A percentile compares a stretch with the other conserved stretches of the same genome.
Conservation (phyloP, 257 asterid species). For the Rauvolfia tetraphylla region DNA sequence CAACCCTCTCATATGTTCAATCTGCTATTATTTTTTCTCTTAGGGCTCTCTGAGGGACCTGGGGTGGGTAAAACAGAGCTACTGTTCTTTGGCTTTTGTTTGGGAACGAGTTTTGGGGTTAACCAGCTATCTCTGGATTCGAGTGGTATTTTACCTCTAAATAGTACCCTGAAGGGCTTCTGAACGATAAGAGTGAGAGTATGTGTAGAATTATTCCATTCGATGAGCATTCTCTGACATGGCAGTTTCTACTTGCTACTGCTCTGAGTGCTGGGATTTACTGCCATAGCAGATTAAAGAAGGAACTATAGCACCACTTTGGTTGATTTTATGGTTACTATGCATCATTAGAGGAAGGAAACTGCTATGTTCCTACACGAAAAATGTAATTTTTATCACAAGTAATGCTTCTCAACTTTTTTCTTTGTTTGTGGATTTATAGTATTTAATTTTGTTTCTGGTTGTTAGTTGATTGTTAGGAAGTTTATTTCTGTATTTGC, state of each 20-base stretch:
- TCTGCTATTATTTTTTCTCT: no score
- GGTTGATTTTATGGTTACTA: neutral
- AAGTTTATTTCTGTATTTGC: neutral
- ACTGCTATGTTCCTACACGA: neutral
- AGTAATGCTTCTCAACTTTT: neutral
- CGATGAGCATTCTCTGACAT: neutral
- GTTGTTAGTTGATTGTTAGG: neutral
- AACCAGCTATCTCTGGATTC: no score
- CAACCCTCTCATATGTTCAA: no score
- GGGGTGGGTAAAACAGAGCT: no score
- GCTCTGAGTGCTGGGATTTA: neutral
- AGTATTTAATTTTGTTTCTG: neutral
- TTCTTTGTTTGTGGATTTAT: neutral
- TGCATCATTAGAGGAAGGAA: neutral
- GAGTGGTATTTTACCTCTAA: neutral
- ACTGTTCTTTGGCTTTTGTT: no score
- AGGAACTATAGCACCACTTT: neutral
- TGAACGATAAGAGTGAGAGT: neutral
- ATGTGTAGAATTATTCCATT: neutral
- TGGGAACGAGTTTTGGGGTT: no score
- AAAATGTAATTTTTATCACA: neutral
- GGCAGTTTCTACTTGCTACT: neutral
- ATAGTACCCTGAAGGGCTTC: neutral
- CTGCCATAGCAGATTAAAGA: neutral
- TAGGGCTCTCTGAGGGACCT: no score